phyloP scores from a whole-genome alignment of 805 yeast species.

The Lipomyces kockii region DNA sequence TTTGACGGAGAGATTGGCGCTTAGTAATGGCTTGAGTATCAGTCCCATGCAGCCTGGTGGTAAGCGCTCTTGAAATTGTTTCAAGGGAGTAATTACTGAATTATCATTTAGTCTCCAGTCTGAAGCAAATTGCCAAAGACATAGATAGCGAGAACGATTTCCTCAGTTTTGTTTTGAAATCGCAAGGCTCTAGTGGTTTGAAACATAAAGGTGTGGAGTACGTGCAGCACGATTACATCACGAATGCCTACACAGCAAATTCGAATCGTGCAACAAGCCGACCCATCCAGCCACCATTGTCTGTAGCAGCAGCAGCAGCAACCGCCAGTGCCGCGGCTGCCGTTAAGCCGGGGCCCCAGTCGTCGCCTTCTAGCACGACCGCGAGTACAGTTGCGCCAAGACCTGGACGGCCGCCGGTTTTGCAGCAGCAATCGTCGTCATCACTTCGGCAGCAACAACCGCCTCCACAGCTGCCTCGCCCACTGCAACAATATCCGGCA shows the following conservation, averaged over 20 bases:
- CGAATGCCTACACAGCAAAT: slow-evolving; percentile 6
- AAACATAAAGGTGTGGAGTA: slow-evolving; percentile 45
- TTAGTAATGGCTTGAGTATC: slow-evolving; percentile 83
- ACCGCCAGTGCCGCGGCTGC: background rate
- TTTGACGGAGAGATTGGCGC: slow-evolving; percentile 77
- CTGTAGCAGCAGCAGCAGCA: slow-evolving; percentile 5
- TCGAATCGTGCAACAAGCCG: slow-evolving; percentile 1
- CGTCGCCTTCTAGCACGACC: background rate
- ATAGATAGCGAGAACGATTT: slow-evolving; percentile 85
- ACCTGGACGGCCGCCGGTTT: background rate
- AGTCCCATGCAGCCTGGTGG: slow-evolving; percentile 64
- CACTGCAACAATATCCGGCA: background rate
- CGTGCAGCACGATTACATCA: slow-evolving; percentile 40
- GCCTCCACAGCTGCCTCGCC: slow-evolving; percentile 10
- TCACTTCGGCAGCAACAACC: background rate
- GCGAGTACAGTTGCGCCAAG: background rate
- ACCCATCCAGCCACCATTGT: background rate
- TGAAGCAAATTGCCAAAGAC: slow-evolving; percentile 75
- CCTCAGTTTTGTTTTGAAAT: slow-evolving; percentile 65
- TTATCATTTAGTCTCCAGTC: slow-evolving; percentile 54
- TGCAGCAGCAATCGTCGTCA: slow-evolving; percentile 7
- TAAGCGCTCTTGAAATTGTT: background rate
- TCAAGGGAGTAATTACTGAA: background rate
- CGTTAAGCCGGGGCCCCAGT: background rate
- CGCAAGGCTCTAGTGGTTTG: slow-evolving; percentile 34